These are phyloP conservation scores for Fusarium sp. DNA, from an alignment of 2,329 filamentous ascomycete species.

Conservation along the genomic window DNA sequence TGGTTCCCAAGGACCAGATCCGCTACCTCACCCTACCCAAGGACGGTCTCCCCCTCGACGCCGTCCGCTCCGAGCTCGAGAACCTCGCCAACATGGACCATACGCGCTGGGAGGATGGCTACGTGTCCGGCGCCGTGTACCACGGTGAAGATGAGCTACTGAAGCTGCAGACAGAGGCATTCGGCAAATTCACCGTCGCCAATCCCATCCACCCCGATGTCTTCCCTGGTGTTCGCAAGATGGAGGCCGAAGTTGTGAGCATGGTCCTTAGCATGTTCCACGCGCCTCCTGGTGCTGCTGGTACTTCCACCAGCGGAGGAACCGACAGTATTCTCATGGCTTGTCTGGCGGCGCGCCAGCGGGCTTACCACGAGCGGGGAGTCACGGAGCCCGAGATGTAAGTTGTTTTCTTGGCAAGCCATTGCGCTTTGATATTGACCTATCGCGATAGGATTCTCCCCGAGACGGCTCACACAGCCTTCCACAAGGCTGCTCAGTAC, in stretches of 20 bases:
- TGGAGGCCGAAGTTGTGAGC: constrained; percentile 97
- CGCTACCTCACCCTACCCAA: constrained; percentile 83
- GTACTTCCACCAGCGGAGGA: constrained; percentile 91
- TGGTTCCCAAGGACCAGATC: constrained; percentile 79
- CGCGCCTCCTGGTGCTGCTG: constrained; percentile 84
- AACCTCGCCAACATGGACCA: constrained; percentile 88
- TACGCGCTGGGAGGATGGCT: constrained; percentile 96
- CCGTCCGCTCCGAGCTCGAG: constrained; percentile 82
- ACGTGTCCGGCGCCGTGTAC: constrained; percentile 94
- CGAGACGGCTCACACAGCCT: constrained; percentile 94
- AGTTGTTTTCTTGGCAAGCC: constrained; percentile 45
- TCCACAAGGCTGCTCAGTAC: constrained; percentile 94
- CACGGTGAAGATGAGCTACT: constrained; percentile 88
- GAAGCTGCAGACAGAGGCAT: constrained; percentile 90
- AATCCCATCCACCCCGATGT: constrained; percentile 99
- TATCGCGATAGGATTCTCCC: constrained; percentile 80
- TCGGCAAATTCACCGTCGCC: constrained; percentile 91
- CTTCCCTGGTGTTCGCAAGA: constrained; percentile 97
- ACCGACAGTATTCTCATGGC: constrained; percentile 98
- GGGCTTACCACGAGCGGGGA: constrained; percentile 85
- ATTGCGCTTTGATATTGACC: constrained; percentile 20
- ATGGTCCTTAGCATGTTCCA: constrained; percentile 95
- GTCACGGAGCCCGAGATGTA: constrained; percentile 96
- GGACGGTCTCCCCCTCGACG: constrained; percentile 84
- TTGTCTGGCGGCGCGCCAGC: constrained; percentile 88